Base-by-base conservation (phyloP, 306 rosid species). In the Prunus mongolica region DNA sequence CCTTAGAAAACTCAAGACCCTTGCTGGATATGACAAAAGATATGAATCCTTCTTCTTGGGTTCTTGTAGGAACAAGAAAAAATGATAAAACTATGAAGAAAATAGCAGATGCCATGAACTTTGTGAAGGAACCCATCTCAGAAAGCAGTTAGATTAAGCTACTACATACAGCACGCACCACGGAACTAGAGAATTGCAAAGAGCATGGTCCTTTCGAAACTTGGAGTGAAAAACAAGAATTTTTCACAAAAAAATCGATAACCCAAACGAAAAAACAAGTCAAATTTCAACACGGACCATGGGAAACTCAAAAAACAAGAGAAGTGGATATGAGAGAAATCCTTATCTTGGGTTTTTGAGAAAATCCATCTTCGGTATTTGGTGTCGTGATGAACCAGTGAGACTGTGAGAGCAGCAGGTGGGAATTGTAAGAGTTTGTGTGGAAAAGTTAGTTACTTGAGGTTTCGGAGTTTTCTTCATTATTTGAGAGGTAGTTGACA, bases 1-100 rank as follows among this genome's bases (percentile, higher is more conserved):
- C 91, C 82, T 91, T 90, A 66, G 89, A 87, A 81, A 73, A 91
- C 64, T 83, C 91, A 44, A 94, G 96, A 84, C 98, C 97, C 73
- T 83, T 84, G 10, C 91, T 82, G 30, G 91, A 87, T 81, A 90
- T 47, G 45, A 85, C 82, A 67, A 82, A 89, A 50, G 88, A 90
- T 60, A 91, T 73, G 82, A 87, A 91, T 62, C 96, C 96, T 66
- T 84, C 88, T 71, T 85, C 89, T 55, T 77, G 80, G 71, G 74
- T 56, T 47, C 71, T 86, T 14, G 88, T 18, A 74, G 83, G 79
- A 73, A 75, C 30, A 14, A 82, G 65, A 3, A 85, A 12, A 83
- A 85, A 85, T 44, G 67, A 77, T 0, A 87, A 11, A 47, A 84
- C 15, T 51, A 75, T 9, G 66, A 79, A 44, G 44, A 63, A 44